A percentile compares a stretch with the other conserved stretches of the same genome.
Conservation (phyloP, 2,329 filamentous ascomycete species). For the Ascocoryne sarcoides region DNA sequence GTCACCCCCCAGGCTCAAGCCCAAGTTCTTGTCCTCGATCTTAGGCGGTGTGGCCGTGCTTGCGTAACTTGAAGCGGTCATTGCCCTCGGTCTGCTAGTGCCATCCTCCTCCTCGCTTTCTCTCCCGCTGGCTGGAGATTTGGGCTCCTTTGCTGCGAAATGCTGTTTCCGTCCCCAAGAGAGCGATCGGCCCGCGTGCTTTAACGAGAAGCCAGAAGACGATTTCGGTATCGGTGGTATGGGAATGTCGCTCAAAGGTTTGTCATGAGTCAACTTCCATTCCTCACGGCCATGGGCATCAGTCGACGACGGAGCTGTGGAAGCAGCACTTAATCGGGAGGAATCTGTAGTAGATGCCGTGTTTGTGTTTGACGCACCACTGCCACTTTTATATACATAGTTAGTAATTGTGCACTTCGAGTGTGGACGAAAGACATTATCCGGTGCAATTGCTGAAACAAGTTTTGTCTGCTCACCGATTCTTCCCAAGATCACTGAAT, state of each 20-base stretch:
- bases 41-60: constrained; percentile 28
- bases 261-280: constrained; percentile 25
- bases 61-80: constrained; percentile 28
- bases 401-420: not conserved
- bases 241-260: constrained; percentile 23
- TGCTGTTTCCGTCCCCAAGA: constrained; percentile 27
- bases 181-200: constrained; percentile 26
- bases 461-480: constrained; percentile 26
- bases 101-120: constrained; percentile 13
- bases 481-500: constrained; percentile 25
- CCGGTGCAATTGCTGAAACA: not conserved
- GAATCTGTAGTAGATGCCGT: constrained; percentile 29
- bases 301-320: constrained; percentile 28
- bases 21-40: constrained; percentile 23
- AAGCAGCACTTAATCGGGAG: constrained; percentile 28
- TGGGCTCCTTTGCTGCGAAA: constrained; percentile 16
- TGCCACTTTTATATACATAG: constrained; percentile 22
- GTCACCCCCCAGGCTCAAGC: constrained; percentile 27
- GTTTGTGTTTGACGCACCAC: constrained; percentile 29
- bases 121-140: constrained; percentile 13
- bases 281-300: constrained; percentile 23
- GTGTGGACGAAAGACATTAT: not conserved
- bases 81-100: constrained; percentile 20
- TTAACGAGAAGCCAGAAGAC: constrained; percentile 24
- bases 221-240: constrained; percentile 25